Evolutionary conservation across 306 rosid species (phyloP), one percentile per base, ranked within the genome.

Genomic region (Ormosia semicastrata): DNA sequence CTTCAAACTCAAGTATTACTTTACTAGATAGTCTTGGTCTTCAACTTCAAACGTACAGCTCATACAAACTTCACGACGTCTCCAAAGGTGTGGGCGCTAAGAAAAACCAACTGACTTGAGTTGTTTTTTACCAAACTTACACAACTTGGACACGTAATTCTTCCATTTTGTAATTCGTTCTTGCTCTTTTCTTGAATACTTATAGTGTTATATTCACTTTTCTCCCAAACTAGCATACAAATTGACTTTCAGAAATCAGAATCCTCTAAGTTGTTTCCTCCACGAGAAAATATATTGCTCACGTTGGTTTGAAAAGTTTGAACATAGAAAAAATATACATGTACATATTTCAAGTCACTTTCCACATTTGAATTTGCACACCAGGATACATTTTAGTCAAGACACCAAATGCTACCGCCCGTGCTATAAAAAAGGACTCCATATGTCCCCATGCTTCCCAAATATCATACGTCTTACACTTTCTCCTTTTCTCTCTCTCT

Each of bases 131-230:
- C 24, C 50, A 52, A 59, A 49, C 66, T 46, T 49, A 36, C 67
- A 56, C 77, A 80, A 85, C 56, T 89, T 84, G 86, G 89, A 89
- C 88, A 82, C 87, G 24, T 33, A 86, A 49, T 76, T 71, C 56
- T 49, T 36, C 40, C 57, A 34, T 46, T 78, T 78, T 65, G 47
- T 52, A 75, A 66, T 43, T 60, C 6, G 0, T 7, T 58, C 62
- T 7, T 80, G 34, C 44, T 37, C 5, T 37, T 40, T 76, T 46
- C 18, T 54, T 52, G 2, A 83, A 76, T 65, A 83, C 71, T 14
- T 54, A 81, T 8, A 2, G 9, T 3, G 4, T 6, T 8, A 34
- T 2, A 7, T 33, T 5, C 40, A n/a, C 0, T 39, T 37, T 52
- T 54, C 73, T 46, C 60, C 17, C n/a, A 6, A 57, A 5, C 71